Evolutionary conservation across 116 monocot genomes (phyloP).

Genomic region (Iris pallida): DNA sequence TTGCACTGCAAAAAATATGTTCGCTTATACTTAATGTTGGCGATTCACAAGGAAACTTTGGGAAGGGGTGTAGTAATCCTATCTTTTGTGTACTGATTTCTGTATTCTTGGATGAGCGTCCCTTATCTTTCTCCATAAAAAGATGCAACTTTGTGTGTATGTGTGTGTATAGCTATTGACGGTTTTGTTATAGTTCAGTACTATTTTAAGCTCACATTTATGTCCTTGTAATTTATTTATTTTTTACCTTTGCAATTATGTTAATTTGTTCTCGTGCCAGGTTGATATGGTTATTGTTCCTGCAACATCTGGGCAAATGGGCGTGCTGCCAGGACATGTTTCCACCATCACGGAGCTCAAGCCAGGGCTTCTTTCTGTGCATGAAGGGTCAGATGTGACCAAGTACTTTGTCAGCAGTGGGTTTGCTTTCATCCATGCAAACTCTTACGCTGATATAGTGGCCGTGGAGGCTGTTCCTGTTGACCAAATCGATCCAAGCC

Average conservation of each 20-base stretch:
- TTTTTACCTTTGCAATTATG: not conserved
- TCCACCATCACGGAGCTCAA: slow-evolving; percentile 91
- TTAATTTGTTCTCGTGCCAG: slow-evolving; percentile 17
- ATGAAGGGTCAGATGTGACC: slow-evolving; percentile 71
- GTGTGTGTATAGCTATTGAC: no score
- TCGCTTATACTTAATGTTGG: no score
- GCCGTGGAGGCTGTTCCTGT: slow-evolving; percentile 83
- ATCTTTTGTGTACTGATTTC: no score
- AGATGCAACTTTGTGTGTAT: no score
- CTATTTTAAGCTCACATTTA: no score
- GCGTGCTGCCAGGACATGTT: slow-evolving; percentile 89
- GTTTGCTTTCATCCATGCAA: slow-evolving; percentile 86
- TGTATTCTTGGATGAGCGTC: no score
- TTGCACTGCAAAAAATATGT: no score
- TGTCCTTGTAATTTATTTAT: not conserved
- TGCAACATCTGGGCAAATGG: slow-evolving; percentile 91
- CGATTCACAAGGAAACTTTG: no score
- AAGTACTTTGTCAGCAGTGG: slow-evolving; percentile 93
- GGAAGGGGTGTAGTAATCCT: no score
- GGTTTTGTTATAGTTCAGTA: no score
- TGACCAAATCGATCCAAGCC: slow-evolving; percentile 49
- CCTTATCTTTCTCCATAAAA: no score
- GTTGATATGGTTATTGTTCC: slow-evolving; percentile 95
- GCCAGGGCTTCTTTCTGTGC: slow-evolving; percentile 86
- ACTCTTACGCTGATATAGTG: slow-evolving; percentile 79